Evolutionary conservation across 768 basidiomycete species (phyloP).

Genomic region (Heimioporus sp.): DNA sequence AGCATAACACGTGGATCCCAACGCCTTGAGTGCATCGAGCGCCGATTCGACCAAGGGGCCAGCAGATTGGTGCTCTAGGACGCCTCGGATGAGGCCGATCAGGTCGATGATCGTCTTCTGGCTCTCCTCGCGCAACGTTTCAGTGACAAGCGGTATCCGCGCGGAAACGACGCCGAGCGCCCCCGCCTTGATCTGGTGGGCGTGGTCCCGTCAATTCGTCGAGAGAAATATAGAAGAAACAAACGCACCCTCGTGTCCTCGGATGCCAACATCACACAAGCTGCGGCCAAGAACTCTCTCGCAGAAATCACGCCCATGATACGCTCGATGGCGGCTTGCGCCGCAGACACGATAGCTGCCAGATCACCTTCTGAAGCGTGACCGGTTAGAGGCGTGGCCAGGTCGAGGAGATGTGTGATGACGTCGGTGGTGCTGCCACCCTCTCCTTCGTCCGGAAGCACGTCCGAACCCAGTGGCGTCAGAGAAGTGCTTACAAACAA

Average conservation of each 20-base stretch:
- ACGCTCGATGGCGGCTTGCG: constrained; percentile 50
- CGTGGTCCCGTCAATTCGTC: not conserved
- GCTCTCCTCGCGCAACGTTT: constrained; percentile 51
- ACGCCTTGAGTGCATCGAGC: constrained; percentile 57
- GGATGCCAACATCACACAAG: constrained; percentile 54
- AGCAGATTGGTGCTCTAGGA: constrained; percentile 44
- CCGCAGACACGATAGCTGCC: constrained; percentile 44
- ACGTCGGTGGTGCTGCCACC: constrained; percentile 39
- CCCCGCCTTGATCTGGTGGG: constrained; percentile 58
- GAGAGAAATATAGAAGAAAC: not conserved
- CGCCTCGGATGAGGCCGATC: constrained; percentile 45
- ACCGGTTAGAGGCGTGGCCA: constrained; percentile 39
- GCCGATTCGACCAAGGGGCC: constrained; percentile 43
- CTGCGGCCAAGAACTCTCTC: constrained; percentile 60
- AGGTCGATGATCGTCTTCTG: constrained; percentile 52
- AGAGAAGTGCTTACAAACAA: constrained; percentile 58
- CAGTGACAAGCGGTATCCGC: constrained; percentile 60
- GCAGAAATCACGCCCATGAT: constrained; percentile 68
- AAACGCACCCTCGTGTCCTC: constrained; percentile 50
- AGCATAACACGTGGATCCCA: constrained; percentile 54
- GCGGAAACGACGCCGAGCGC: constrained; percentile 70
- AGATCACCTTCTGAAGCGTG: constrained; percentile 33
- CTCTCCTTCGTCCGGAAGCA: not conserved
- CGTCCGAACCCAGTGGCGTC: constrained; percentile 30
- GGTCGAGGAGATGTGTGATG: constrained; percentile 46